Percentiles rank a stretch among this genome's conserved stretches.
phyloP scores from a whole-genome alignment of 352 stramenopile species.

The Globisporangium okanoganense region DNA sequence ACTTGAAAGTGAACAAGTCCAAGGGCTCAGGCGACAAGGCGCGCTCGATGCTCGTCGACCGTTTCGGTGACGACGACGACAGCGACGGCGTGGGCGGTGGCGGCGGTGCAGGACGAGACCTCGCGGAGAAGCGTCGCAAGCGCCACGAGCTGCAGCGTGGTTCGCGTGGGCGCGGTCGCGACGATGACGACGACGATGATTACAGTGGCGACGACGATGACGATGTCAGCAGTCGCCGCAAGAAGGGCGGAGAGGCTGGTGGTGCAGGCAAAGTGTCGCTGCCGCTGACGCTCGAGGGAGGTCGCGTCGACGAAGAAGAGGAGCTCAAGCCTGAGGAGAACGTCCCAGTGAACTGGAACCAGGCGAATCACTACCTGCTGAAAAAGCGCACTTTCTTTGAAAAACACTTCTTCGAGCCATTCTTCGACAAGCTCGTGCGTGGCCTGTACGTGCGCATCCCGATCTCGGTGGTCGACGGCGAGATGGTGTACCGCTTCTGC shows the following conservation, averaged over 20 bases:
- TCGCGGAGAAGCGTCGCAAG: conserved; percentile 73
- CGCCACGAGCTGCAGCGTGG: conserved; percentile 66
- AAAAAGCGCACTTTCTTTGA: conserved; percentile 76
- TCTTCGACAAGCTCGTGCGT: conserved; percentile 73
- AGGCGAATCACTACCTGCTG: conserved; percentile 77
- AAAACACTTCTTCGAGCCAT: conserved; percentile 86
- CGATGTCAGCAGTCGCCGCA: background rate
- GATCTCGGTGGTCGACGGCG: conserved; percentile 64
- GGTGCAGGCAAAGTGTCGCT: conserved; percentile 21
- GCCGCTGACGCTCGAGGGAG: conserved; percentile 28
- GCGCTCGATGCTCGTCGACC: conserved; percentile 75
- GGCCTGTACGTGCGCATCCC: conserved; percentile 72
- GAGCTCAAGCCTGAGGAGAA: conserved; percentile 55
- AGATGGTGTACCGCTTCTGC: conserved; percentile 85
- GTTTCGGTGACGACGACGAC: conserved; percentile 58
- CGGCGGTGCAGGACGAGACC: conserved; percentile 34
- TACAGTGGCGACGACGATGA: conserved; percentile 29
- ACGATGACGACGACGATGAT: conserved; percentile 41
- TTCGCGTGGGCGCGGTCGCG: conserved; percentile 18
- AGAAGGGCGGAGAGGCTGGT: conserved; percentile 1
- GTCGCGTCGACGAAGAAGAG: conserved; percentile 39
- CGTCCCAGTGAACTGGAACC: conserved; percentile 66
- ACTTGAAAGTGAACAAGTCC: conserved; percentile 75
- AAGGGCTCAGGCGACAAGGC: conserved; percentile 46
- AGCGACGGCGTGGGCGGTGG: conserved; percentile 34